These are phyloP conservation scores for Phytophthora podocarpi DNA, from an alignment of 352 stramenopile genomes.

Conservation along the genomic window DNA sequence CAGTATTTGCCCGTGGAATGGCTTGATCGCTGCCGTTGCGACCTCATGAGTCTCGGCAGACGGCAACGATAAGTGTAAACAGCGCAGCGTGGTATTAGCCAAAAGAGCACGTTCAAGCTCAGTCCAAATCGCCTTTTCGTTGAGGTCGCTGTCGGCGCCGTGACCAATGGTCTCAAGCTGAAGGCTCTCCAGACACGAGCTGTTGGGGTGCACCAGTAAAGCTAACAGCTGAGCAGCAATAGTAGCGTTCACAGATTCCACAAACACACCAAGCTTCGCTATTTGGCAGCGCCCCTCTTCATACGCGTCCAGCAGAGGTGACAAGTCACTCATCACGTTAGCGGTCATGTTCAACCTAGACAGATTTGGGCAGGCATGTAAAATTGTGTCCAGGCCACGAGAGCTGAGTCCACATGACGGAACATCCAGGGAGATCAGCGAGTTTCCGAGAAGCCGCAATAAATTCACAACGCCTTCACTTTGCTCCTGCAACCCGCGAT, in stretches of 20 bases:
- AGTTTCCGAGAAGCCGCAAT: conserved; percentile 18
- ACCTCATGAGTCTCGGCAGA: not conserved
- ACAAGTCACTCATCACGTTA: conserved; percentile 20
- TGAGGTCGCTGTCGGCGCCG: not conserved
- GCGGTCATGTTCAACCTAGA: conserved; percentile 16
- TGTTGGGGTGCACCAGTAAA: conserved; percentile 8
- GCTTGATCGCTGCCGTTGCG: conserved; percentile 3
- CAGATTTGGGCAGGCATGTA: conserved; percentile 32
- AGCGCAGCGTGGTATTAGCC: conserved; percentile 14
- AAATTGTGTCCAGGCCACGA: conserved; percentile 20
- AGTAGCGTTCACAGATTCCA: conserved; percentile 8
- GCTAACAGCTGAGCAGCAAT: conserved; percentile 20
- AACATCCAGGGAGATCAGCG: conserved; percentile 23
- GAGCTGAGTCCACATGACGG: conserved; percentile 21
- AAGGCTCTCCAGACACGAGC: conserved; percentile 23
- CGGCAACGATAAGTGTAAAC: conserved; percentile 13
- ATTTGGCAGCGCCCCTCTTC: conserved; percentile 19
- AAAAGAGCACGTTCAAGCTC: conserved; percentile 14
- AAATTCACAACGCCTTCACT: conserved; percentile 18
- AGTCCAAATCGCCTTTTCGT: conserved; percentile 12
- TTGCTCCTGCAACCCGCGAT: conserved; percentile 18
- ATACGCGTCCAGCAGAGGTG: conserved; percentile 17
- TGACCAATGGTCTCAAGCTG: conserved; percentile 11
- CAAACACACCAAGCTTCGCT: conserved; percentile 18
- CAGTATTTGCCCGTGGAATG: conserved; percentile 27